phyloP scores from a whole-genome alignment of 2,329 filamentous ascomycete species.

The Colletotrichum sp. region DNA sequence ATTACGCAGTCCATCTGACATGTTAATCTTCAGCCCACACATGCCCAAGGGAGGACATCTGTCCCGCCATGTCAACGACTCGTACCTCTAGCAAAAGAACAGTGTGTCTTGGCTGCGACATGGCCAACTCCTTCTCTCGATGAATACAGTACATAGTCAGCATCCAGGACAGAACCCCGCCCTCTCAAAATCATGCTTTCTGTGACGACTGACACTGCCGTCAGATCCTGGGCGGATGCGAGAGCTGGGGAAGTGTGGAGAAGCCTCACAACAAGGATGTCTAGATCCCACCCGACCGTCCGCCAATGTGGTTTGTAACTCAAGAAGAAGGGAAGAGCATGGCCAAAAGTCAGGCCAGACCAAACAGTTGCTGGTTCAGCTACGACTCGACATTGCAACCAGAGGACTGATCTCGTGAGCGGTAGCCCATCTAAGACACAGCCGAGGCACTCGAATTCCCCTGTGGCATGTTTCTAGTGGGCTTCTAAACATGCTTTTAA shows the following conservation, averaged over 20 bases:
- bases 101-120: not conserved
- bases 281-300: not conserved
- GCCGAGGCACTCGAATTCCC: not conserved
- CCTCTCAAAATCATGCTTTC: not conserved
- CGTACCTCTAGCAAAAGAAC: not conserved
- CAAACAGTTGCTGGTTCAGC: not conserved
- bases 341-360: not conserved
- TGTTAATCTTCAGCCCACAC: not conserved
- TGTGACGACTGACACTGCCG: not conserved
- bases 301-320: not conserved
- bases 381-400: not conserved
- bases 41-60: not conserved
- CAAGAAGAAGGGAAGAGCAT: not conserved
- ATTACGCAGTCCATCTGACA: not conserved
- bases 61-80: not conserved
- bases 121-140: not conserved
- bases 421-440: not conserved
- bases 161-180: not conserved
- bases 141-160: not conserved
- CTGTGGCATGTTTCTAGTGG: not conserved
- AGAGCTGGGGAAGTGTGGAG: not conserved
- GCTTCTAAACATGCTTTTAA: not conserved
- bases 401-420: not conserved
- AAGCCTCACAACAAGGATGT: not conserved
- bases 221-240: not conserved